Conservation (phyloP, 306 rosid species). For the Vigna hirtella region DNA sequence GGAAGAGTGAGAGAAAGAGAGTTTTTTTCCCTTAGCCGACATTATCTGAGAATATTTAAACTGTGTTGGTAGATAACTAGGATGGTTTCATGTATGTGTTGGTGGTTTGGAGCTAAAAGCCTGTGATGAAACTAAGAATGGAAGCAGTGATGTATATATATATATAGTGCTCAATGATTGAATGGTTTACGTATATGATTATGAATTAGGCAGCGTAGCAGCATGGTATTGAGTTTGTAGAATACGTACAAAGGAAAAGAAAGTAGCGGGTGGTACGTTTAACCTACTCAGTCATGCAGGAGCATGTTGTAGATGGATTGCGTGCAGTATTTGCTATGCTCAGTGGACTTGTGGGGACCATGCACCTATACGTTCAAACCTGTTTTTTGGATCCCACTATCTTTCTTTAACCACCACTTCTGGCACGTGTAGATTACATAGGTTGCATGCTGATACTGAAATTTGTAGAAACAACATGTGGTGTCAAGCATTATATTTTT, state of each 20-base stretch:
- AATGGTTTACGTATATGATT: not conserved
- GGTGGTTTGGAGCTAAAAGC: constrained; percentile 23
- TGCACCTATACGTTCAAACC: not conserved
- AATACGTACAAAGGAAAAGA: constrained; percentile 31
- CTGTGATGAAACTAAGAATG: constrained; percentile 26
- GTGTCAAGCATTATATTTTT: too few relatives aligned
- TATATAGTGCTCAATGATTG: constrained; percentile 12
- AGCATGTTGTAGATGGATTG: not conserved
- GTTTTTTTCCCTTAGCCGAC: constrained; percentile 28
- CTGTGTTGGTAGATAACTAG: not conserved
- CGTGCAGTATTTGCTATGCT: constrained; percentile 32
- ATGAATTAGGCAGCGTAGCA: not conserved
- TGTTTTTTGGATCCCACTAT: not conserved
- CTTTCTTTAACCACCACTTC: not conserved
- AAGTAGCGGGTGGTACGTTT: not conserved
- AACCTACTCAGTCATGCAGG: constrained; percentile 29
- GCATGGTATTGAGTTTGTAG: not conserved
- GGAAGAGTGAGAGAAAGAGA: constrained; percentile 31
- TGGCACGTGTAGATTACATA: not conserved
- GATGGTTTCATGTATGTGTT: not conserved
- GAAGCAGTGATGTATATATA: constrained; percentile 36
- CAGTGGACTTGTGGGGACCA: constrained; percentile 48
- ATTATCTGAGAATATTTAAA: constrained; percentile 30
- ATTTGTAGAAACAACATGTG: too few relatives aligned
- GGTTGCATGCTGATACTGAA: too few relatives aligned